Evolutionary conservation across 139 green algal species (phyloP).

Genomic region (Chlorella sp.): DNA sequence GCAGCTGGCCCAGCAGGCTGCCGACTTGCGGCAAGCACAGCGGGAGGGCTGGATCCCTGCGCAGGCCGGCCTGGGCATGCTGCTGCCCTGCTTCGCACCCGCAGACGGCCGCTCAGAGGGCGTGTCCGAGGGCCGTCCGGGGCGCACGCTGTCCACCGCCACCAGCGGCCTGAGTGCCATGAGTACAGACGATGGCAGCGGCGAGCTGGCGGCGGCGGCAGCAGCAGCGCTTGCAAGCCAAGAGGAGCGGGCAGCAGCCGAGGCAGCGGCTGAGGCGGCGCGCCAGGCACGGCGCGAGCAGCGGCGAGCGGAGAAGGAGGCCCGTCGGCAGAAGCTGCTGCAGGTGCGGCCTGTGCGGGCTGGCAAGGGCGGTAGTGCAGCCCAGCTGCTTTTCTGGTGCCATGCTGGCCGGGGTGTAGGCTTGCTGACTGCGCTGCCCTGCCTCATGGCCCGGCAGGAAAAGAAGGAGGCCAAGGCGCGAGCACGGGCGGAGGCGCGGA

Average conservation of each 20-base stretch:
- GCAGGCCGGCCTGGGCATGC: neutral
- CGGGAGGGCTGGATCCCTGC: constrained; percentile 26
- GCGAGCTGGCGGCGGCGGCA: constrained; percentile 16
- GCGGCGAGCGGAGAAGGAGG: constrained; percentile 16
- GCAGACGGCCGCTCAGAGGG: neutral
- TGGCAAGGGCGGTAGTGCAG: neutral
- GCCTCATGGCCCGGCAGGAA: constrained; percentile 10
- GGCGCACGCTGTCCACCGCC: constrained; percentile 10
- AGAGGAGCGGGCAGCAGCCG: constrained; percentile 19
- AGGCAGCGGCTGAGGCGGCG: neutral
- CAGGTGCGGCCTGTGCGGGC: neutral
- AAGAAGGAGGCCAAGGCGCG: constrained; percentile 29
- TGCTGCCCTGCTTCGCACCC: constrained; percentile 34
- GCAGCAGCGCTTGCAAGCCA: constrained; percentile 22
- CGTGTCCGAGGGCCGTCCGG: neutral
- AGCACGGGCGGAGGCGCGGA: constrained; percentile 10
- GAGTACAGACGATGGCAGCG: constrained; percentile 12
- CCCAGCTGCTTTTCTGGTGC: no score
- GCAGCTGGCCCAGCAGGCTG: neutral
- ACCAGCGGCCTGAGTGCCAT: constrained; percentile 21
- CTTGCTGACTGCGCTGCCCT: neutral
- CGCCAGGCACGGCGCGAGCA: constrained; percentile 2
- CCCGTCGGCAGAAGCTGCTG: constrained; percentile 26
- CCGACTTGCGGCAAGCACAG: constrained; percentile 20
- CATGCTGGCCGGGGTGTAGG: no score